phyloP scores from a whole-genome alignment of 2,329 filamentous ascomycete genomes.

The Hypoxylon sp. region DNA sequence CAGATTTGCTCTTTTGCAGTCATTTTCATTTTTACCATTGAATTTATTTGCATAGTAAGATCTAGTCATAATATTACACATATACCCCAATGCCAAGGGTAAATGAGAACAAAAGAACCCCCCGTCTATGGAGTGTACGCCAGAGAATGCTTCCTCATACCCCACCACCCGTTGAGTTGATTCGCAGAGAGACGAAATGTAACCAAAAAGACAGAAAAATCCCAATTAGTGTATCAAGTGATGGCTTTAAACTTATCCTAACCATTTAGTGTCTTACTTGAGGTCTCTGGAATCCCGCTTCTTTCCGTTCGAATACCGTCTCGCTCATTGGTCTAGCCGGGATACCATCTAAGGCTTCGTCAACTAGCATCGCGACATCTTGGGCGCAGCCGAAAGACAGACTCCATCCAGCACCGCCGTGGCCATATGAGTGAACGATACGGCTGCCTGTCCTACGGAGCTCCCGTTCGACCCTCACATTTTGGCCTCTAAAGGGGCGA shows the following conservation, averaged over 20 bases:
- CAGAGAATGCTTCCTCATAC: constrained; percentile 24
- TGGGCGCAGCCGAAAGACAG: constrained; percentile 59
- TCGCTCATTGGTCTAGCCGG: constrained; percentile 53
- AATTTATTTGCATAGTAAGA: constrained; percentile 22
- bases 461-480: constrained; percentile 62
- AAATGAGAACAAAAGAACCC: constrained; percentile 13
- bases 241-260: constrained; percentile 4
- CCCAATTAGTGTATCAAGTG: constrained; percentile 15
- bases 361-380: constrained; percentile 56
- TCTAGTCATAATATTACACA: constrained; percentile 24
- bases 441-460: constrained; percentile 53
- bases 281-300: constrained; percentile 42
- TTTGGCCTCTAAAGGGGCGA: constrained; percentile 58
- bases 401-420: constrained; percentile 62
- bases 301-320: constrained; percentile 46
- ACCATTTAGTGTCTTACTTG: constrained; percentile 13
- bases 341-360: constrained; percentile 54
- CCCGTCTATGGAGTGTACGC: constrained; percentile 27
- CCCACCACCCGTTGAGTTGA: constrained; percentile 6
- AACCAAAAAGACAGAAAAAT: constrained; percentile 4
- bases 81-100: constrained; percentile 8
- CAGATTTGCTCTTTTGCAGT: constrained; percentile 22
- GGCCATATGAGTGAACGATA: constrained; percentile 63
- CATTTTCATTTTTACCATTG: constrained; percentile 3
- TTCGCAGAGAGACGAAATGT: background rate